Evolutionary conservation across 257 asterid species (phyloP).

Genomic region (Solanum rostratum): DNA sequence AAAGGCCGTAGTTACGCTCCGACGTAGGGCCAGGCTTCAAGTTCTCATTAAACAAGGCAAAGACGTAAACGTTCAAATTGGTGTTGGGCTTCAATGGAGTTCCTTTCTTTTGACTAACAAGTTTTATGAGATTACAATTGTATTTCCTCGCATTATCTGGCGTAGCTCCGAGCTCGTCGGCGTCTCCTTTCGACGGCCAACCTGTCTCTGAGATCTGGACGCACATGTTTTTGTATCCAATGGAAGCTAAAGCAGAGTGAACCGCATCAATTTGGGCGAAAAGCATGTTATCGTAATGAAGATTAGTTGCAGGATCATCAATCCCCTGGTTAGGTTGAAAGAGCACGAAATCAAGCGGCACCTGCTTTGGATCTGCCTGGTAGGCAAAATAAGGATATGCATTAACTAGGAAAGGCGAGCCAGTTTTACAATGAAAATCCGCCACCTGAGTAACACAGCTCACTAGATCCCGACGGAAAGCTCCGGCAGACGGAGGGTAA

Average conservation of each 20-base stretch:
- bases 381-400: constrained; percentile 83
- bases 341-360: constrained; percentile 49
- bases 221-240: constrained; percentile 55
- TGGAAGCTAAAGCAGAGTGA: constrained; percentile 46
- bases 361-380: constrained; percentile 53
- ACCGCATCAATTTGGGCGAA: constrained; percentile 81
- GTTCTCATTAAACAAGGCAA: constrained; percentile 80
- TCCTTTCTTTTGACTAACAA: constrained; percentile 48
- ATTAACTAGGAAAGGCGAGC: constrained; percentile 56
- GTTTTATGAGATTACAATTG: constrained; percentile 52
- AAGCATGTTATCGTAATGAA: constrained; percentile 71
- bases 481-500: constrained; percentile 76
- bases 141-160: constrained; percentile 65
- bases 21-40: constrained; percentile 87
- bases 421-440: constrained; percentile 54
- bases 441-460: constrained; percentile 30
- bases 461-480: constrained; percentile 47
- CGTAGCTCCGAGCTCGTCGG: constrained; percentile 72
- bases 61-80: constrained; percentile 51
- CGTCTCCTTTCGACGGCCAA: constrained; percentile 89
- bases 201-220: constrained; percentile 88
- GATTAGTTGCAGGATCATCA: constrained; percentile 38
- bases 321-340: constrained; percentile 41
- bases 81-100: constrained; percentile 65
- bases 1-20: constrained; percentile 75